Evolutionary conservation across 2,329 filamentous ascomycete genomes (phyloP), one percentile per base, ranked within the genome.

Genomic region (Ophiosphaerella narmari): DNA sequence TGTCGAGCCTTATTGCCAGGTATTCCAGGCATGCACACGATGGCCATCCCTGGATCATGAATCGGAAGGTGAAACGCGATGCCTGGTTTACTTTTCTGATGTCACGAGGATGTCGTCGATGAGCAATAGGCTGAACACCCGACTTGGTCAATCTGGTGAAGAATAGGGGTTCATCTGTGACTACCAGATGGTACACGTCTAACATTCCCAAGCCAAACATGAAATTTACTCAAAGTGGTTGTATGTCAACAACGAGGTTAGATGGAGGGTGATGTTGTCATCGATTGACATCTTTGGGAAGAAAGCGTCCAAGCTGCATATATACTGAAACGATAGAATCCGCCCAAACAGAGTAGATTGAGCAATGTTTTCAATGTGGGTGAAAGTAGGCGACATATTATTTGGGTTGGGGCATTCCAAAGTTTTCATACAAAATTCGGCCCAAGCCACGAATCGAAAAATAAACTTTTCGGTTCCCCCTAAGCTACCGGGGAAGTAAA

Each of bases 61-160:
- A 71, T 47, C 66, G 67, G n/a, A 72, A 72, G 50, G 69, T 63
- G 42, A 55, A 63, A 49, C 71, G 68, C 50, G 63, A 68, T 51
- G 68, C 70, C 56, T 2, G 52, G 7, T 26, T 26, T 51, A 33
- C 47, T 16, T 13, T 35, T 14, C 14, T 53, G 48, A 50, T 45
- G 16, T 46, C 38, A 14, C 41, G 46, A 23, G 46, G 54, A 7
- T 44, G 46, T 16, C 60, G 57, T 50, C 51, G 18, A 38, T 53
- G 41, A 45, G 34, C 2, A 34, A 26, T 35, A 70, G 66, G 63
- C 60, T 26, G 60, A 55, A 21, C 55, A 52, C 16, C 65, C 67
- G 7, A 43, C 50, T 4, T 69, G 18, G 67, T 47, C 46, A 50
- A 1, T 46, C 65, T 12, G 68, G 67, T 40, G 50, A 32, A 5